Evolutionary conservation across 768 basidiomycete genomes (phyloP), one percentile per base, ranked within the genome.

Genomic region (Mycena rosella): DNA sequence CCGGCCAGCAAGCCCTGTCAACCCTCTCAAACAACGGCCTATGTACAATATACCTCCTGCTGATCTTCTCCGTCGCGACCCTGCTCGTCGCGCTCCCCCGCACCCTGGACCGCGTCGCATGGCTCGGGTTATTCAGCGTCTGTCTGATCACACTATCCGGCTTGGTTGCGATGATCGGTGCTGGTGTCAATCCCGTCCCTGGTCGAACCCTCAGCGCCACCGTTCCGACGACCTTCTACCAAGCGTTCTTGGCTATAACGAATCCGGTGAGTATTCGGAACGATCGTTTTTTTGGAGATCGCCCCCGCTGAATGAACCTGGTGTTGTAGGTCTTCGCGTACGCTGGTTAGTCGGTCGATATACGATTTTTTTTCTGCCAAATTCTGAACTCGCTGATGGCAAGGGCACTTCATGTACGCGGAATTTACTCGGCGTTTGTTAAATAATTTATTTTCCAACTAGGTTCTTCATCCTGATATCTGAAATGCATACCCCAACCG

Each of bases 381-480:
- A 29, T 54, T 36, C 44, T 63, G n/a, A 30, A 47, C 29, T 44
- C 22, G 0, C 57, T 26, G 32, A 9, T 32, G 29, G 32, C 22
- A 65, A 85, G 85, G 86, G 0, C 86, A 88, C 70, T 87, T 88
- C 74, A 84, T 87, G 85, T 86, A 72, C 27, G 79, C 54, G 5
- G 24, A n/a, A 53, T 20, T 60, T 14, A 15, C 18, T 4, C 22
- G 2, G 22, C 18, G 27, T 44, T 6, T 34, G 24, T 32, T 48
- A 9, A 38, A 44, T 29, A 22, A 30, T 45, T 32, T 38, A 45
- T 44, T 55, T 38, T n/a, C 29, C 38, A 2, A 10, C 3, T n/a
- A 86, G 86, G 84, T 87, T 88, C 72, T 88, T 88, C 69, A 83
- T 88, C 44, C 73, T 87, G n/a, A 86, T 87, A 32, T 87, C 87